Base-by-base conservation (phyloP, 2,329 filamentous ascomycete species). In the Beauveria caledonica region DNA sequence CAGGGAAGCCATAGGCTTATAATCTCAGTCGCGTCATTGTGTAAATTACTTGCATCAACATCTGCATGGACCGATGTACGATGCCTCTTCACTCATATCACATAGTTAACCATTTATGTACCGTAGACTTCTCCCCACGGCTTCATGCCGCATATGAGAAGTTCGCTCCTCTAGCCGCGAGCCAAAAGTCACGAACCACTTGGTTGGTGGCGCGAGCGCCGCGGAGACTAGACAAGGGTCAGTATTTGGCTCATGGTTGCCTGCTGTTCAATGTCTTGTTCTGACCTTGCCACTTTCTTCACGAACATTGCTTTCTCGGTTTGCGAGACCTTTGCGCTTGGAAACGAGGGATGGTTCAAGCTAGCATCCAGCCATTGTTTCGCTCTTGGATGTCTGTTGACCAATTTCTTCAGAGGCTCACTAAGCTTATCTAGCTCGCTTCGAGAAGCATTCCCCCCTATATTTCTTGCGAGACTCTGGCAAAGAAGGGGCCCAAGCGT, bases 381-480 rank as follows among this genome's bases (percentile, higher is more conserved):
- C 5, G 85, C 77, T 59, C 77, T 75, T 0, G 79, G 74, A 61
- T 86, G 79, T 39, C 80, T 76, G 42, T 77, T 77, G 1, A 88
- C 77, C 23, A 92, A 76, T 68, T 85, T 89, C 73, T 87, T 89
- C 5, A 92, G 75, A 2, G 87, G 88, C 62, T 90, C 87, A 59
- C 82, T 82, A 6, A 92, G 73, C 65, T 82, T 85, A 66, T 91
- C 88, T 0, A 92, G 76, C 67, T 92, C 88, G 65, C 86, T 89
- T 44, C 89, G 81, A 1, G 85, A 81, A 4, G 86, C 87, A 59
- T 82, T 81, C 1, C 89, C 89, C 6, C 85, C 83, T 40, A 91
- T 79, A 62, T 90, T 89, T 61, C 80, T 78, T 2, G 87, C 76
- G 25, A 91, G 74, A 0, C 82, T 80, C 60, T 79, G 77, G 5